Percentiles rank a stretch among this genome's conserved stretches.
Evolutionary conservation across 2,329 filamentous ascomycete genomes (phyloP).

Genomic region (Aspergillus ustus): DNA sequence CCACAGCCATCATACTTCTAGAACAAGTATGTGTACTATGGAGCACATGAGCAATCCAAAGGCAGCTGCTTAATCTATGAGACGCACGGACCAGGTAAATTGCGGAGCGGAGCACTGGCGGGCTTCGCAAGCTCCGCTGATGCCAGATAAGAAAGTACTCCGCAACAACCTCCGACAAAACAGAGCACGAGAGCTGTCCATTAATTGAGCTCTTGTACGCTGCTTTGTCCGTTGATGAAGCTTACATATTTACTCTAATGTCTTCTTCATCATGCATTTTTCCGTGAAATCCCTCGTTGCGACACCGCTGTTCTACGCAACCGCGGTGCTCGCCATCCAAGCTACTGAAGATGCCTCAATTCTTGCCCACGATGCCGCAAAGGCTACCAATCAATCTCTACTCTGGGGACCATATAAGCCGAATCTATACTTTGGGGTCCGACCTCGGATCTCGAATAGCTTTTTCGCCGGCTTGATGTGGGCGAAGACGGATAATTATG

Average conservation of each 20-base stretch:
- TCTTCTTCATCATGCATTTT: conserved; percentile 37
- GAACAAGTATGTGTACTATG: not conserved
- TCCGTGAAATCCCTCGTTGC: conserved; percentile 33
- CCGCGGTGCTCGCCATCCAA: conserved; percentile 34
- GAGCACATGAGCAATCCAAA: not conserved
- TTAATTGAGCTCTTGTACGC: conserved; percentile 16
- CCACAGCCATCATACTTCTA: not conserved
- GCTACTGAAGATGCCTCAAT: conserved; percentile 39
- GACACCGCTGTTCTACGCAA: conserved; percentile 33
- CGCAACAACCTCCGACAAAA: conserved; percentile 21
- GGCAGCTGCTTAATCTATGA: not conserved
- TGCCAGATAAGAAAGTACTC: conserved; percentile 28
- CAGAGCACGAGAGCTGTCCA: not conserved
- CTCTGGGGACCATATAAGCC: conserved; percentile 96
- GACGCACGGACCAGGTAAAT: conserved; percentile 40
- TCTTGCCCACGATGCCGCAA: conserved; percentile 46
- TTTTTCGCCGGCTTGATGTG: conserved; percentile 85
- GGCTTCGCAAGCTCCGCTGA: conserved; percentile 17
- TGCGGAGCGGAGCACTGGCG: conserved; percentile 32
- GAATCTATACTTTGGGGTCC: conserved; percentile 91
- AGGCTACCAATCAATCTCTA: conserved; percentile 75
- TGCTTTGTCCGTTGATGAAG: conserved; percentile 23
- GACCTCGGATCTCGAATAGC: conserved; percentile 79
- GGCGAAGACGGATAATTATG: conserved; percentile 81
- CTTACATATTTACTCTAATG: conserved; percentile 23